Evolutionary conservation across 192 early-diverging fungal genomes (phyloP).

Genomic region (Backusella tuberculispora): DNA sequence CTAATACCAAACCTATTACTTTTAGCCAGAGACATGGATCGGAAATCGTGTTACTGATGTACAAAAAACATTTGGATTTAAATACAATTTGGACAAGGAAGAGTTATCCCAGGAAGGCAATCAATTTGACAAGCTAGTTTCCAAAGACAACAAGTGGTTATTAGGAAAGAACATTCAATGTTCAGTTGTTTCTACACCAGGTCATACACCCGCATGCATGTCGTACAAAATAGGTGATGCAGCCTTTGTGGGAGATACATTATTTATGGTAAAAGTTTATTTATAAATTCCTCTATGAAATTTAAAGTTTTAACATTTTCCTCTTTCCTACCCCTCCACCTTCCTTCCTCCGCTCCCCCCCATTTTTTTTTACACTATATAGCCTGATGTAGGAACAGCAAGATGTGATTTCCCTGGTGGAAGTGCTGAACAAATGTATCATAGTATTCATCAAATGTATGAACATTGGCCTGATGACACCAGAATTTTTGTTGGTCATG

Average conservation of each 20-base stretch:
- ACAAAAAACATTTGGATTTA: constrained; percentile 33
- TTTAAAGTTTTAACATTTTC: constrained; percentile 16
- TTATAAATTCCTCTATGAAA: neutral
- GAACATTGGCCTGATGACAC: constrained; percentile 33
- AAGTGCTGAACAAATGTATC: constrained; percentile 36
- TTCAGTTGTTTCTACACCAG: constrained; percentile 26
- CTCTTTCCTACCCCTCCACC: neutral
- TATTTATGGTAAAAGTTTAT: constrained; percentile 39
- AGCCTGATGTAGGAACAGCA: constrained; percentile 44
- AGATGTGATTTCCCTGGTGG: constrained; percentile 44
- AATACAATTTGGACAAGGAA: constrained; percentile 25
- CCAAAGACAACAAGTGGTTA: constrained; percentile 20
- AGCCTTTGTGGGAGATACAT: constrained; percentile 39
- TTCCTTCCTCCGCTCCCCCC: neutral
- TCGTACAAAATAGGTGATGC: constrained; percentile 39
- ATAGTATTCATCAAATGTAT: constrained; percentile 39
- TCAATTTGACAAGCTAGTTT: constrained; percentile 27
- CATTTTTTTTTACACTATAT: constrained; percentile 13
- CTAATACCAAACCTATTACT: neutral
- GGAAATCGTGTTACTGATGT: constrained; percentile 32
- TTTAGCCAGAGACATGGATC: constrained; percentile 31
- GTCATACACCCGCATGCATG: constrained; percentile 41
- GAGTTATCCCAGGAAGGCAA: constrained; percentile 23
- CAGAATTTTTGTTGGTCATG: constrained; percentile 38
- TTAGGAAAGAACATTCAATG: constrained; percentile 36